These are phyloP conservation scores for Debaryomycetaceae sp. DNA, from an alignment of 1,139 yeast genomes.

Conservation along the genomic window DNA sequence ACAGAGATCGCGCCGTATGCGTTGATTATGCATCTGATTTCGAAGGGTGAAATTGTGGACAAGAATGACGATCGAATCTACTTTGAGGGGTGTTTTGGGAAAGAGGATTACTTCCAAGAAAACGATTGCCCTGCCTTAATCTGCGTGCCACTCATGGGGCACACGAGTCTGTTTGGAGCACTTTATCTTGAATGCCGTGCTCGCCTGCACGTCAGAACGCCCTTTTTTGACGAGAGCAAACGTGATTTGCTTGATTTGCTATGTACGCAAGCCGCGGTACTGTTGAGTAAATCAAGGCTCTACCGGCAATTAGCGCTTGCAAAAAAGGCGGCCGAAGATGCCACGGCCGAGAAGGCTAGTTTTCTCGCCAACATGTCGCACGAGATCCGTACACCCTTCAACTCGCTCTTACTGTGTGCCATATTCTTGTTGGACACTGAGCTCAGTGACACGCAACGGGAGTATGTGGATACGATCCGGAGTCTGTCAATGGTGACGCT, in stretches of 20 bases:
- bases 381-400: constrained; percentile 50
- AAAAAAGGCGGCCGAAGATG: constrained; percentile 47
- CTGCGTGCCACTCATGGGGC: constrained; percentile 40
- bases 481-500: constrained; percentile 43
- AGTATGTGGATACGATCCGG: constrained; percentile 44
- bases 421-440: constrained; percentile 41
- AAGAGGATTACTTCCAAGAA: constrained; percentile 31
- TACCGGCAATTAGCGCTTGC: constrained; percentile 43
- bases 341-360: constrained; percentile 48
- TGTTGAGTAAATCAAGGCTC: constrained; percentile 37
- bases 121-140: constrained; percentile 25
- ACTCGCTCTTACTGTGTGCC: constrained; percentile 45
- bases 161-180: constrained; percentile 34
- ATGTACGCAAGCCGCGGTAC: constrained; percentile 46
- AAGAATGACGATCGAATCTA: constrained; percentile 26
- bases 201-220: constrained; percentile 4
- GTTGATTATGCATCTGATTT: constrained; percentile 29
- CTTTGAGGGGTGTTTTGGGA: constrained; percentile 23
- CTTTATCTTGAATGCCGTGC: constrained; percentile 34
- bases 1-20: constrained; percentile 35
- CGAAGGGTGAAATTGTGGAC: constrained; percentile 26
- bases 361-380: constrained; percentile 53
- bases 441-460: constrained; percentile 35
- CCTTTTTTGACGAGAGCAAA: constrained; percentile 21
- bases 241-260: constrained; percentile 34